Evolutionary conservation across 1,284 basidiomycete genomes (phyloP).

Genomic region (Trichosporon inkin): DNA sequence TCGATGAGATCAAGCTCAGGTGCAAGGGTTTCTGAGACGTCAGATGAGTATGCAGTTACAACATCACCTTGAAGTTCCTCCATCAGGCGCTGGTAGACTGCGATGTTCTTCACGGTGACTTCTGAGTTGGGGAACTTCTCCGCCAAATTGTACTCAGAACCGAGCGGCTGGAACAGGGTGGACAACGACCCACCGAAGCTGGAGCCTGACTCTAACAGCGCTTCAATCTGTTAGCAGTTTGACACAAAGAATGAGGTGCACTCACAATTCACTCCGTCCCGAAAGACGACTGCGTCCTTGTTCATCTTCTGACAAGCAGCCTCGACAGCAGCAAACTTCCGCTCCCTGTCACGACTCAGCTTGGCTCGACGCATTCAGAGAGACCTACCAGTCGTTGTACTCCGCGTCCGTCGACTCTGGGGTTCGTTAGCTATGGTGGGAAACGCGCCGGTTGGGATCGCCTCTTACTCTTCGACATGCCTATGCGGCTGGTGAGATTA

Average conservation of each 20-base stretch:
- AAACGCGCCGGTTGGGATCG: neutral
- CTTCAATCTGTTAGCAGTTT: conserved; percentile 50
- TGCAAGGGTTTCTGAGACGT: conserved; percentile 57
- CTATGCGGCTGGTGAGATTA: conserved; percentile 74
- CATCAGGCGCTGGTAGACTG: conserved; percentile 67
- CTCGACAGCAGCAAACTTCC: conserved; percentile 74
- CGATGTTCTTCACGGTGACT: conserved; percentile 74
- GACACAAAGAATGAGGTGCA: conserved; percentile 17
- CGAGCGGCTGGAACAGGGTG: conserved; percentile 73
- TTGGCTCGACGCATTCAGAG: neutral
- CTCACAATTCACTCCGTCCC: conserved; percentile 73
- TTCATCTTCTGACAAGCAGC: conserved; percentile 78
- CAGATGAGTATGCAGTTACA: neutral
- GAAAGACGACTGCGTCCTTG: conserved; percentile 86
- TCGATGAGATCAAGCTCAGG: conserved; percentile 97
- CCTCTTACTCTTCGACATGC: conserved; percentile 86
- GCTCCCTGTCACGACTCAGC: conserved; percentile 50
- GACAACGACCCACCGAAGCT: conserved; percentile 73
- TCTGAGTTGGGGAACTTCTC: conserved; percentile 72
- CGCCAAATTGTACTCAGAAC: conserved; percentile 75
- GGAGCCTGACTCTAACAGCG: conserved; percentile 71
- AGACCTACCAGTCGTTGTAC: conserved; percentile 55
- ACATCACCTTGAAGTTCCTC: conserved; percentile 67
- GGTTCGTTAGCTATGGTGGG: neutral
- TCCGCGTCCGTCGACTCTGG: conserved; percentile 79